Conservation (phyloP, 805 yeast genomes). For the Hanseniaspora thailandica region DNA sequence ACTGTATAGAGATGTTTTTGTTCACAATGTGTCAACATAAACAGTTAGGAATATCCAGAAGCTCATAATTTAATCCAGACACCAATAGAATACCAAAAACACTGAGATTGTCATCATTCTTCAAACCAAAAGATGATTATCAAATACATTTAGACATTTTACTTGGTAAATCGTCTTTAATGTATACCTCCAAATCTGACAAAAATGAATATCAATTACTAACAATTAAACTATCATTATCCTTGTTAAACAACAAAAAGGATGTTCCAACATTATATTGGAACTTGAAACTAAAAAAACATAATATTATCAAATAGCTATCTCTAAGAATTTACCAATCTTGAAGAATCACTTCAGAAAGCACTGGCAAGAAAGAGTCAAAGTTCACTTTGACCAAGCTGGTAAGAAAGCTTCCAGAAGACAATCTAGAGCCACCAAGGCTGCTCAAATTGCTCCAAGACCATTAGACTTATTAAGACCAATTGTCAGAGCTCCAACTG, state of each 20-base stretch:
- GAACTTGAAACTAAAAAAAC: background rate
- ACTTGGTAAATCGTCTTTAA: too few relatives aligned
- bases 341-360: conserved; percentile 99
- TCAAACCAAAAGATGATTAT: too few relatives aligned
- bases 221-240: background rate
- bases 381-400: conserved; percentile 99
- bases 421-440: conserved; percentile 83
- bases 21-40: too few relatives aligned
- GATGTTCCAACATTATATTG: background rate
- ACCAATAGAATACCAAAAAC: too few relatives aligned
- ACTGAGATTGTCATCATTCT: too few relatives aligned
- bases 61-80: too few relatives aligned
- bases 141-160: too few relatives aligned
- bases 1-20: too few relatives aligned
- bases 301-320: conserved; percentile 46
- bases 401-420: conserved; percentile 98
- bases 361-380: conserved; percentile 99
- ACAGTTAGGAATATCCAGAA: too few relatives aligned
- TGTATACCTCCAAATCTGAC: too few relatives aligned
- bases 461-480: conserved; percentile 96
- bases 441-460: conserved; percentile 93
- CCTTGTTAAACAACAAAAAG: background rate
- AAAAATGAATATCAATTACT: background rate
- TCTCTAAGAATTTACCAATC: conserved; percentile 96
- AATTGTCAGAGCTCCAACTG: conserved; percentile 95